These are phyloP conservation scores for Geosmithia putterillii DNA, from an alignment of 2,329 filamentous ascomycete genomes.

Conservation along the genomic window DNA sequence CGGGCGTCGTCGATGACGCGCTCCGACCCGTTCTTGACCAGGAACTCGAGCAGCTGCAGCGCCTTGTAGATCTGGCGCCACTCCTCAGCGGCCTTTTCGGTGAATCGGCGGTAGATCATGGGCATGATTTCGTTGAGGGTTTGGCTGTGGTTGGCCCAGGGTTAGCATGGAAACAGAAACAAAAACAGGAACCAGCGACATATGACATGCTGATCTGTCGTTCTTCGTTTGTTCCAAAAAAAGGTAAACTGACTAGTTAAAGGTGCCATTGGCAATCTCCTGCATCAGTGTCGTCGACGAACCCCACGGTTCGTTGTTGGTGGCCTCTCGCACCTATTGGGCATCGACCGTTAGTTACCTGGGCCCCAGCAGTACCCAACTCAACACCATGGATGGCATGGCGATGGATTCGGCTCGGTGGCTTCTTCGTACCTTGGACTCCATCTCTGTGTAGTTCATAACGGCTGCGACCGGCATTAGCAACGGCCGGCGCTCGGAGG, in stretches of 20 bases:
- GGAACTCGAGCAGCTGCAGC: conserved; percentile 88
- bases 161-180: neutral
- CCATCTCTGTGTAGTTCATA: conserved; percentile 98
- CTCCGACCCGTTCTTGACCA: conserved; percentile 97
- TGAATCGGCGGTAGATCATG: conserved; percentile 99
- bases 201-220: neutral
- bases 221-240: neutral
- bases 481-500: neutral
- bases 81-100: conserved; percentile 94
- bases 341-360: neutral
- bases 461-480: conserved; percentile 51
- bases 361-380: too few species aligned
- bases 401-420: too few species aligned
- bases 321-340: conserved; percentile 79
- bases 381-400: too few species aligned
- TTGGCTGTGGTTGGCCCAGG: conserved; percentile 46
- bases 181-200: neutral
- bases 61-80: conserved; percentile 99
- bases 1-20: conserved; percentile 94
- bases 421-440: conserved; percentile 58
- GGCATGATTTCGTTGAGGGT: conserved; percentile 99
- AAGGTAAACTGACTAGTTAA: conserved; percentile 69
- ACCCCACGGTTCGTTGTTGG: conserved; percentile 98
- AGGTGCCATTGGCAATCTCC: conserved; percentile 94
- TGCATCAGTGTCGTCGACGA: conserved; percentile 79